Evolutionary conservation across 2,329 filamentous ascomycete species (phyloP).

Genomic region (Huntiella omanensis): DNA sequence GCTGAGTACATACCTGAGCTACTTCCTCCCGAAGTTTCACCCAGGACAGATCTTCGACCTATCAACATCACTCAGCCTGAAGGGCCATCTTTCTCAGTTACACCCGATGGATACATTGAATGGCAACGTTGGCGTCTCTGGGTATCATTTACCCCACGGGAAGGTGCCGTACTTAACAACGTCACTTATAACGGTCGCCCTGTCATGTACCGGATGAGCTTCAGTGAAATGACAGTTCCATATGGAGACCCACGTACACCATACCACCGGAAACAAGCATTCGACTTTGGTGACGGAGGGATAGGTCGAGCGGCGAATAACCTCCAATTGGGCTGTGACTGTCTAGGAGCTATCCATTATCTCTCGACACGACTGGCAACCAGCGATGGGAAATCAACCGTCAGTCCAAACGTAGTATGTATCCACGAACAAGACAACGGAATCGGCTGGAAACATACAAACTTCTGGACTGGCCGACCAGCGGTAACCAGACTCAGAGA

Average conservation of each 20-base stretch:
- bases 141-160: constrained; percentile 49
- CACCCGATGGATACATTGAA: constrained; percentile 26
- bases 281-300: constrained; percentile 53
- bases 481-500: constrained; percentile 41
- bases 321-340: constrained; percentile 49
- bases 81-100: constrained; percentile 45
- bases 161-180: constrained; percentile 53
- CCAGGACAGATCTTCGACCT: constrained; percentile 40
- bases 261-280: constrained; percentile 51
- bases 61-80: constrained; percentile 54
- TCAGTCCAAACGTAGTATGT: constrained; percentile 41
- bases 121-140: constrained; percentile 56
- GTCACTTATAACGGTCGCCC: constrained; percentile 46
- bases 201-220: constrained; percentile 46
- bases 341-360: constrained; percentile 47
- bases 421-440: constrained; percentile 54
- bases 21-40: constrained; percentile 22
- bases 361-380: constrained; percentile 38
- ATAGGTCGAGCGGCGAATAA: constrained; percentile 50
- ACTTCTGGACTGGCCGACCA: constrained; percentile 43
- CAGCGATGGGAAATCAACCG: constrained; percentile 31
- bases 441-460: constrained; percentile 54
- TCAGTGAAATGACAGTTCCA: constrained; percentile 52
- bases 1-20: constrained; percentile 34
- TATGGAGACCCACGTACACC: constrained; percentile 48